Evolutionary conservation across 2,329 filamentous ascomycete species (phyloP).

Genomic region (Aspergillus amoenus): DNA sequence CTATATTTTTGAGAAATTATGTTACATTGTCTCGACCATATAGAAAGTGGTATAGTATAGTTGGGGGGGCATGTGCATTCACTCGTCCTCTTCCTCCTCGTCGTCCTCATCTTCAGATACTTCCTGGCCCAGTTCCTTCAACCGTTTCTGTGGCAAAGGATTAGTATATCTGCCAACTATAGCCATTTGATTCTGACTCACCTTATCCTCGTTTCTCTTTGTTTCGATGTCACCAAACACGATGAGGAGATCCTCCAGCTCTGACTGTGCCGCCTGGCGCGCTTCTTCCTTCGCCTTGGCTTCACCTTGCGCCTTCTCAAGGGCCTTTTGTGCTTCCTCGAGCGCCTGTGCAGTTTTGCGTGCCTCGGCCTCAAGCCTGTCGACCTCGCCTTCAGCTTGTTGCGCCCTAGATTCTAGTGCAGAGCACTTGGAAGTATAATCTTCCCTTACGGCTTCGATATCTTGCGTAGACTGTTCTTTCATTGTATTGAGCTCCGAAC

Average conservation of each 20-base stretch:
- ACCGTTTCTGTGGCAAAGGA: slow-evolving; percentile 47
- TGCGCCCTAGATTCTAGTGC: slow-evolving; percentile 54
- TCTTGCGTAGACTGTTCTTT: slow-evolving; percentile 54
- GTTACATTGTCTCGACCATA: background rate
- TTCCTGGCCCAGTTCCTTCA: slow-evolving; percentile 65
- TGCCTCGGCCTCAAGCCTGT: slow-evolving; percentile 41
- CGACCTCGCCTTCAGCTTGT: slow-evolving; percentile 29
- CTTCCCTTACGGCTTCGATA: slow-evolving; percentile 56
- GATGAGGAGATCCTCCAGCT: slow-evolving; percentile 78
- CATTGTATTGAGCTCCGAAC: slow-evolving; percentile 50
- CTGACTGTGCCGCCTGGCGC: slow-evolving; percentile 64
- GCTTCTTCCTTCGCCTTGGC: slow-evolving; percentile 58
- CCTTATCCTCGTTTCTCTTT: slow-evolving; percentile 73
- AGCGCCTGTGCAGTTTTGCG: slow-evolving; percentile 53
- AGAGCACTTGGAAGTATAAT: slow-evolving; percentile 46
- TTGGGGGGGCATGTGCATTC: background rate
- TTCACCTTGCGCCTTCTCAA: slow-evolving; percentile 34
- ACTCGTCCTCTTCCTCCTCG: slow-evolving; percentile 56
- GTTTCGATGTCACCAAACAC: slow-evolving; percentile 79
- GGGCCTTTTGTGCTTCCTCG: slow-evolving; percentile 41
- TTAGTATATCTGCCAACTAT: background rate
- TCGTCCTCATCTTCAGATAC: slow-evolving; percentile 77
- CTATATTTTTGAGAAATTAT: background rate
- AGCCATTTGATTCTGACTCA: slow-evolving; percentile 38
- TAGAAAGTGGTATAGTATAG: background rate